A percentile compares a stretch with the other conserved stretches of the same genome.
Evolutionary conservation across 208 protist species (phyloP).

Genomic region (Leptomonas pyrrhocoris): DNA sequence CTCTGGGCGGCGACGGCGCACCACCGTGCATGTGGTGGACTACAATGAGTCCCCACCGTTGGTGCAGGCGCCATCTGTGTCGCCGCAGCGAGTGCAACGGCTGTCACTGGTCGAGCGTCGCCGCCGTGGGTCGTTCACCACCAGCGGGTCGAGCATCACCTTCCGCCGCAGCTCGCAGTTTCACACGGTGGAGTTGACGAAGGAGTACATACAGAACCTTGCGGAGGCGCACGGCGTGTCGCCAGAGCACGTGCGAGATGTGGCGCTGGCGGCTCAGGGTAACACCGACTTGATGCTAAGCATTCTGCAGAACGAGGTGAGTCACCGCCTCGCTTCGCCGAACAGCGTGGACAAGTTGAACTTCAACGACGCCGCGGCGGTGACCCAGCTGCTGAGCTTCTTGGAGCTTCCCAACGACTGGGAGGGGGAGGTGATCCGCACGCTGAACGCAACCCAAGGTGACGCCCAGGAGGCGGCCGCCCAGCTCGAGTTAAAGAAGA

Average conservation of each 20-base stretch:
- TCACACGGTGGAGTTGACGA: conserved; percentile 47
- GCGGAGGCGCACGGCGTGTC: conserved; percentile 42
- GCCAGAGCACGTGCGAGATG: conserved; percentile 55
- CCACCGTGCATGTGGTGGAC: conserved; percentile 16
- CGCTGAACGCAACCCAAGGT: conserved; percentile 69
- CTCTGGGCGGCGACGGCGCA: conserved; percentile 7
- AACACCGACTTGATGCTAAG: conserved; percentile 62
- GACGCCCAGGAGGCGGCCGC: conserved; percentile 56
- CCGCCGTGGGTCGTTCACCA: conserved; percentile 20
- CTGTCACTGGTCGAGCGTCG: conserved; percentile 16
- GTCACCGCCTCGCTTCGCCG: conserved; percentile 28
- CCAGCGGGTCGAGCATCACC: conserved; percentile 1
- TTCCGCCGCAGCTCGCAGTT: conserved; percentile 24
- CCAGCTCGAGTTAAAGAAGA: conserved; percentile 39
- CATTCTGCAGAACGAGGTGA: conserved; percentile 59
- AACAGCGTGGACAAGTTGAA: conserved; percentile 35
- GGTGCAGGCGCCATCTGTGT: conserved; percentile 5
- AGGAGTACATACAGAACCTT: conserved; percentile 55
- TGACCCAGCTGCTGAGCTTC: conserved; percentile 59
- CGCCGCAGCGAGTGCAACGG: conserved; percentile 23
- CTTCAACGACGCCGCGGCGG: conserved; percentile 63
- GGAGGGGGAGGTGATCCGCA: conserved; percentile 58
- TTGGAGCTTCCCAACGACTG: conserved; percentile 49
- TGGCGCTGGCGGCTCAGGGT: conserved; percentile 60
- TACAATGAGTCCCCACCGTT: not conserved